These are phyloP conservation scores for Microdochium bolleyi DNA, from an alignment of 2,329 filamentous ascomycete species.

Conservation along the genomic window DNA sequence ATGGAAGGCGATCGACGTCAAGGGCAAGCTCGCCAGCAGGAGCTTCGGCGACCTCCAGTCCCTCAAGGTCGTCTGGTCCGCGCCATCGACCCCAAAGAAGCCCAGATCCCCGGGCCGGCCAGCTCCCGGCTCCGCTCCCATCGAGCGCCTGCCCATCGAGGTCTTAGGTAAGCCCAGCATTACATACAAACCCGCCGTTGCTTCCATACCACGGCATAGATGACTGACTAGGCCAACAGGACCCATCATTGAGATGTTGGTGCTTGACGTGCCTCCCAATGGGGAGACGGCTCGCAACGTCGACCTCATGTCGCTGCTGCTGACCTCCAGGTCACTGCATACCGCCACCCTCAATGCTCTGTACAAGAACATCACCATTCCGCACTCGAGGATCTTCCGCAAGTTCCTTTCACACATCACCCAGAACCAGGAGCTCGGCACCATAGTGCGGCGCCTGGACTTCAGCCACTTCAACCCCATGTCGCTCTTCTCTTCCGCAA, in stretches of 20 bases:
- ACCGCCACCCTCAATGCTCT: conserved; percentile 65
- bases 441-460: conserved; percentile 70
- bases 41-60: conserved; percentile 53
- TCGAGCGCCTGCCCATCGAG: conserved; percentile 64
- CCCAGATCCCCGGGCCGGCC: conserved; percentile 23
- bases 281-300: conserved; percentile 69
- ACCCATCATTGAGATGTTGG: conserved; percentile 66
- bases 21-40: conserved; percentile 50
- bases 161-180: conserved; percentile 54
- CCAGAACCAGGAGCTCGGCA: conserved; percentile 60
- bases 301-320: conserved; percentile 67
- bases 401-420: conserved; percentile 68
- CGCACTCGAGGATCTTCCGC: conserved; percentile 75
- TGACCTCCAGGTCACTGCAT: conserved; percentile 70
- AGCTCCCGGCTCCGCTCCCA: conserved; percentile 39
- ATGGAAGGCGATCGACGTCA: conserved; percentile 55
- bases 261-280: conserved; percentile 66
- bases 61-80: conserved; percentile 46
- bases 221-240: conserved; percentile 36
- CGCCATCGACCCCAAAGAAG: conserved; percentile 21
- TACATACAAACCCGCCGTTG: too few relatives aligned
- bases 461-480: conserved; percentile 82
- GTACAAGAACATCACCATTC: conserved; percentile 73
- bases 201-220: too few relatives aligned
- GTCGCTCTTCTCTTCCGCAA: conserved; percentile 65